A percentile compares a stretch with the other conserved stretches of the same genome.
Evolutionary conservation across 2,329 filamentous ascomycete species (phyloP).

Genomic region (Alternaria ethzedia): DNA sequence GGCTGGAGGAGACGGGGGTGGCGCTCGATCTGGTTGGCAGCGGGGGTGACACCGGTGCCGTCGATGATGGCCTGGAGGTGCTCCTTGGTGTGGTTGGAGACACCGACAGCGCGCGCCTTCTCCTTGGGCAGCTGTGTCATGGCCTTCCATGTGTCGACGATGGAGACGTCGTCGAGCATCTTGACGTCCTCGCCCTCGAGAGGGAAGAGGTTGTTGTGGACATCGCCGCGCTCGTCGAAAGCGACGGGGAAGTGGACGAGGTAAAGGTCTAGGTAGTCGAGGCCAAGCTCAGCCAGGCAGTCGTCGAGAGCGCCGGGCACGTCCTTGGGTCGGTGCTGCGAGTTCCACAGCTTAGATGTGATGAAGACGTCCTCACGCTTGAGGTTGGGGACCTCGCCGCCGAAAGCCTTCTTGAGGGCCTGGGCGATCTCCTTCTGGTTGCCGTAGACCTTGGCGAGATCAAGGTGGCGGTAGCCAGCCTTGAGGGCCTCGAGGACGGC

Average conservation of each 20-base stretch:
- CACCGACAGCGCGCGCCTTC: slow-evolving; percentile 38
- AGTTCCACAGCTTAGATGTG: slow-evolving; percentile 88
- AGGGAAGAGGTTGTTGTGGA: slow-evolving; percentile 34
- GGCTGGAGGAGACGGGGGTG: slow-evolving; percentile 37
- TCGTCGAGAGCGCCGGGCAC: slow-evolving; percentile 75
- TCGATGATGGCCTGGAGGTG: slow-evolving; percentile 62
- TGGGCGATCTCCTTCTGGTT: slow-evolving; percentile 40
- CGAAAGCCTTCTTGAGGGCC: slow-evolving; percentile 37
- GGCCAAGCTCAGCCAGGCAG: slow-evolving; percentile 75
- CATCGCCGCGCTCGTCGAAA: slow-evolving; percentile 57
- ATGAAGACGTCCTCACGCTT: slow-evolving; percentile 50
- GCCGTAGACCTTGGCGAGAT: slow-evolving; percentile 40
- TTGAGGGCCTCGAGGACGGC: slow-evolving; percentile 49
- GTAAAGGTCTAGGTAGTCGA: slow-evolving; percentile 91
- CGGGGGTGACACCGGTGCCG: slow-evolving; percentile 36
- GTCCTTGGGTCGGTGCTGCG: slow-evolving; percentile 72
- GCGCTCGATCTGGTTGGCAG: slow-evolving; percentile 41
- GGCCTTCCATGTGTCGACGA: slow-evolving; percentile 44
- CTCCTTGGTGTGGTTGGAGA: slow-evolving; percentile 41
- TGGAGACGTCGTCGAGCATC: slow-evolving; percentile 64
- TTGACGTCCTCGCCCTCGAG: slow-evolving; percentile 29
- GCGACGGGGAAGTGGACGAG: slow-evolving; percentile 72
- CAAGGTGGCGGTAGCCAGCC: slow-evolving; percentile 40
- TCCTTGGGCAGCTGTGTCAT: slow-evolving; percentile 49
- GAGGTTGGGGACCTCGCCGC: slow-evolving; percentile 56